Evolutionary conservation across 345 rosid species (phyloP), one percentile per base, ranked within the genome.

Genomic region (Eucalyptus brandiana): DNA sequence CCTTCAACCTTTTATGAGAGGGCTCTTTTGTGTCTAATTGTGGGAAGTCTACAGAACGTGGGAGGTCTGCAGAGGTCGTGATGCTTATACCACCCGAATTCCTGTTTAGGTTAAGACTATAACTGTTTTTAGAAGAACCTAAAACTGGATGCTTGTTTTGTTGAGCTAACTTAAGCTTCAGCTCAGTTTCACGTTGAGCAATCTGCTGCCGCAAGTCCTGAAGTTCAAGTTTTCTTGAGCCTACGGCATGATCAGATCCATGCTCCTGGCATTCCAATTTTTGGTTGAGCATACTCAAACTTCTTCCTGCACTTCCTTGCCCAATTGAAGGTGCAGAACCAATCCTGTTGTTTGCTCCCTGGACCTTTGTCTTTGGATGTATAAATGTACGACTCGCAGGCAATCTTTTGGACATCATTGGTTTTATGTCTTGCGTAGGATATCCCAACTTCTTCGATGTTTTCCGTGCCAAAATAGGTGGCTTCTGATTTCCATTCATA

Each of bases 121-220:
- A 69, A 89, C 72, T 30, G 40, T 91, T 89, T 87, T 60, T 91
- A 54, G 69, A 72, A n/a, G 94, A 81, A 88, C 90, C 92, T 65
- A 90, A 89, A 90, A 87, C 89, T 45, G 89, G 88, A 87, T 94
- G 97, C 92, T 93, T 96, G 86, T 90, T 95, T 87, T 94, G 96
- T 92, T 91, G 95, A 56, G 93, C 91, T 56, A 94, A 93, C 94
- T 93, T 98, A 86, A 94, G 94, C 94, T 94, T 98, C 93, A 94
- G 93, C 91, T 96, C 96, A 88, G 89, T 94, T 93, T 98, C 99
- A 83, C 98, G 95, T 86, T 92, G 93, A 30, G 98, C 98, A 94
- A 98, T 98, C 96, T 96, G 97, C 95, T 95, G 98, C 93, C 96
- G 94, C 92, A 98, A 93, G 88, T 97, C 99, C 92, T 60, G 94